These are phyloP conservation scores for Dioscorea cayenensis DNA, from an alignment of 116 monocot genomes.

Conservation along the genomic window DNA sequence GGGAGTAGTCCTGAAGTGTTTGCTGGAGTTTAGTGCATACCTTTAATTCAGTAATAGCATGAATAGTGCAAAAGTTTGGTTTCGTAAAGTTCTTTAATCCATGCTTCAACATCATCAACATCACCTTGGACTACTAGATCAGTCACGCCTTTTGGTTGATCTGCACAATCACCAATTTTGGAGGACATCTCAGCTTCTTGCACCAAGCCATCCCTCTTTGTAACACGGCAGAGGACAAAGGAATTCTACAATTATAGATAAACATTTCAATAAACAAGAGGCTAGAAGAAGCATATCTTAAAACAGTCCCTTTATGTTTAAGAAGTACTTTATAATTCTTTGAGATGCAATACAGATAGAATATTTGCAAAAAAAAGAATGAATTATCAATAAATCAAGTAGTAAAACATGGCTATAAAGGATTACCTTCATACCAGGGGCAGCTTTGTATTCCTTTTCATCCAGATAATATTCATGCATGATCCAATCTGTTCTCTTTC, in stretches of 20 bases:
- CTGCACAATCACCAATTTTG: constrained; percentile 2
- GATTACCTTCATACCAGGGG: constrained; percentile 48
- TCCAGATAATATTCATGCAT: constrained; percentile 87
- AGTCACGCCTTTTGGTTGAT: constrained; percentile 7
- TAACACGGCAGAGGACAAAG: constrained; percentile 82
- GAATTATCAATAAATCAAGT: not conserved
- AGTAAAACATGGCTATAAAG: not conserved
- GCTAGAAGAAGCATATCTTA: no score
- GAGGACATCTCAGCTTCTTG: constrained; percentile 17
- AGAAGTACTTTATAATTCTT: no score
- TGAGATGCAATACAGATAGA: no score
- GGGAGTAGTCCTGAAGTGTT: not conserved
- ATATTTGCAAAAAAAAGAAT: not conserved
- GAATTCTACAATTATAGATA: constrained; percentile 23
- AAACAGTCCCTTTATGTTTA: no score
- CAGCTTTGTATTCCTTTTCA: constrained; percentile 47
- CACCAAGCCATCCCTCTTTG: constrained; percentile 51
- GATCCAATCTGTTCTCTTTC: constrained; percentile 86
- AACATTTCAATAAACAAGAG: no score
- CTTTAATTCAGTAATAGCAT: constrained; percentile 20
- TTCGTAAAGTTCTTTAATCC: constrained; percentile 48
- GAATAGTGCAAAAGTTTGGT: constrained; percentile 18
- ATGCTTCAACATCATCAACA: constrained; percentile 31
- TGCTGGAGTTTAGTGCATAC: constrained; percentile 17
- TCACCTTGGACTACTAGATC: constrained; percentile 7